Evolutionary conservation across 2,329 filamentous ascomycete species (phyloP), one percentile per base, ranked within the genome.

Genomic region (Colletotrichum liaoningense): DNA sequence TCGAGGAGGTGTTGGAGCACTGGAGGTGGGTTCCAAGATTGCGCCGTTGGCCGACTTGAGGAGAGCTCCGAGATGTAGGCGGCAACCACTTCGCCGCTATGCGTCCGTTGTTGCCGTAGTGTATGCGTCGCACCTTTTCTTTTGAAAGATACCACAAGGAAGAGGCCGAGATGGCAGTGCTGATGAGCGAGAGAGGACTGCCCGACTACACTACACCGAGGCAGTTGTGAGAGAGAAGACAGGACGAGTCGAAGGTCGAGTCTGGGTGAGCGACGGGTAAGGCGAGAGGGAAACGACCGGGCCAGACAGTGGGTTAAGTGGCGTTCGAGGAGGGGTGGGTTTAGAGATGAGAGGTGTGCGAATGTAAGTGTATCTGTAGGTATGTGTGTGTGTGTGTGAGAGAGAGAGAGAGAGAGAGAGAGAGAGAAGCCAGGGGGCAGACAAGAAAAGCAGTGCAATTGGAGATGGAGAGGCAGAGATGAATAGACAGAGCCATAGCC

Each of bases 231-330:
- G 63, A 67, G 56, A 65, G 63, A 56, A 59, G 67, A 64, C 35
- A 46, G 69, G 58, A 58, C 30, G 64, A 58, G 60, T 57, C 42
- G 28, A 42, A n/a, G 28, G 55, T 24, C 49, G 42, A 49, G 42
- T 49, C 42, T 22, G 42, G 42, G 19, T 64, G 46, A 24, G 62
- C 33, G 46, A 70, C 55, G 60, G 46, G 59, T 60, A 62, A 73
- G 70, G 56, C 49, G 49, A 57, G 56, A 56, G 49, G 60, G 46
- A 56, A 65, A 65, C 55, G 56, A 49, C 67, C 35, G 60, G 66
- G 46, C 60, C 35, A 65, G 67, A 49, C 46, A 59, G 62, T 66
- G 60, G 70, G 60, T 73, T 66, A 65, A 73, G 70, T 73, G 70
- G 70, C 70, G 70, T 73, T 62, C 46, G 12, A 42, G 3, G 35